Percentiles rank a stretch among this genome's conserved stretches.
Conservation (phyloP, 2,329 filamentous ascomycete species). For the Trichoderma afroharzianum region DNA sequence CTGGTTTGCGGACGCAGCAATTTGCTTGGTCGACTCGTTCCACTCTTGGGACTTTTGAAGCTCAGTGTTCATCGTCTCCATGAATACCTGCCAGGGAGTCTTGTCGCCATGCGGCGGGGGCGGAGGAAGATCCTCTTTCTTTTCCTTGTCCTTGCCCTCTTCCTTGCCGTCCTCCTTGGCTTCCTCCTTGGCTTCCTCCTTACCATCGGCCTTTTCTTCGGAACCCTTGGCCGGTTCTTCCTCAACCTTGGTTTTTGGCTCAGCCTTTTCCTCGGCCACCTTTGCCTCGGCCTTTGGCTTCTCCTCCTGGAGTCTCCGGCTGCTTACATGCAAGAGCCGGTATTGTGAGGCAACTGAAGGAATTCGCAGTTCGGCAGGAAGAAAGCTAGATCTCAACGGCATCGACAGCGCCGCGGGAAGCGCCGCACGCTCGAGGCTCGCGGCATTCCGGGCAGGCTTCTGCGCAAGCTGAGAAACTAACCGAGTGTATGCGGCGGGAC, state of each 20-base stretch:
- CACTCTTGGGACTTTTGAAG: conserved; percentile 98
- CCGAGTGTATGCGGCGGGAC: conserved; percentile 44
- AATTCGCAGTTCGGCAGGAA: conserved; percentile 33
- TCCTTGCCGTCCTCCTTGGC: conserved; percentile 42
- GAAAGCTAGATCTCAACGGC: conserved; percentile 46
- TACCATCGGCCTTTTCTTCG: conserved; percentile 42
- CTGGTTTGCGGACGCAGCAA: conserved; percentile 83
- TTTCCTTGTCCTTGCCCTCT: conserved; percentile 50
- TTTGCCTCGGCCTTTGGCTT: conserved; percentile 27
- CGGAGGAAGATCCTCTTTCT: conserved; percentile 69
- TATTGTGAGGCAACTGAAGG: conserved; percentile 32
- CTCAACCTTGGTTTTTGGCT: conserved; percentile 19
- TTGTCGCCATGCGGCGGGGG: conserved; percentile 98
- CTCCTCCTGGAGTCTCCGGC: conserved; percentile 30
- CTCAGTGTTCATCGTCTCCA: conserved; percentile 89
- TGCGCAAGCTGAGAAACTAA: conserved; percentile 39
- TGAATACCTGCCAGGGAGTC: conserved; percentile 97
- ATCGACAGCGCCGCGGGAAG: conserved; percentile 31
- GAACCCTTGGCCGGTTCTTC: conserved; percentile 36
- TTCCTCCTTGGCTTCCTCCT: conserved; percentile 48
- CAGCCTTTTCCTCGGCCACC: not conserved
- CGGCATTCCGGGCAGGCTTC: conserved; percentile 26
- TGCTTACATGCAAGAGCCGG: conserved; percentile 33
- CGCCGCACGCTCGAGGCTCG: conserved; percentile 27
- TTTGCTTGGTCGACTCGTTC: conserved; percentile 97